A percentile compares a stretch with the other conserved stretches of the same genome.
phyloP scores from a whole-genome alignment of 148 eudicot genomes.

The Rheum nobile region DNA sequence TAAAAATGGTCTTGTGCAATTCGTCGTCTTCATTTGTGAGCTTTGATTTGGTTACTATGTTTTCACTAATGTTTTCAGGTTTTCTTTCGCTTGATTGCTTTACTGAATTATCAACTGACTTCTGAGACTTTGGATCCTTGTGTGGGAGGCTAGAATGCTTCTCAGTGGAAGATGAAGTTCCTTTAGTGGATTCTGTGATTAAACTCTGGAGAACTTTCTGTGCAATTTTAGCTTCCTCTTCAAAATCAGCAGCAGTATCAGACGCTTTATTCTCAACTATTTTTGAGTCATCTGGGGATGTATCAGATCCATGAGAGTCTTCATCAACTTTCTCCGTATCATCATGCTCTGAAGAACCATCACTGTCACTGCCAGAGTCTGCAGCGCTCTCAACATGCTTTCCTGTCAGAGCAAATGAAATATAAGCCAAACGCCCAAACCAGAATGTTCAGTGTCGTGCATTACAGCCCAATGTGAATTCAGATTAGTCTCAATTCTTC shows the following conservation, averaged over 20 bases:
- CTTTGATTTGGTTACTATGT: constrained; percentile 16
- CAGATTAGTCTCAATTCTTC: background rate
- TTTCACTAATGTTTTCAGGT: constrained; percentile 15
- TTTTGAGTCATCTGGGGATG: constrained; percentile 30
- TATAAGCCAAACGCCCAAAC: background rate
- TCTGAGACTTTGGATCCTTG: constrained; percentile 17
- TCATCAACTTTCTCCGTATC: constrained; percentile 18
- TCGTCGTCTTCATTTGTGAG: constrained; percentile 41
- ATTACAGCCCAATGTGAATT: background rate
- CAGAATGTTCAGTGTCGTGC: background rate
- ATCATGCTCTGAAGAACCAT: constrained; percentile 40
- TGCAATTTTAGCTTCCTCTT: constrained; percentile 71
- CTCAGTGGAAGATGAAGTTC: constrained; percentile 13
- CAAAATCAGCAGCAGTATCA: constrained; percentile 35
- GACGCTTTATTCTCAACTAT: constrained; percentile 24
- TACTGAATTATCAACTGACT: constrained; percentile 13
- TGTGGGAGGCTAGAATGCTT: constrained; percentile 14
- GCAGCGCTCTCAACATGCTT: constrained; percentile 23
- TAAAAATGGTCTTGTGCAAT: constrained; percentile 60
- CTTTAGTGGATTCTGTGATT: constrained; percentile 44
- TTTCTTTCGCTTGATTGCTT: constrained; percentile 15
- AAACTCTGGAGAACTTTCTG: constrained; percentile 70
- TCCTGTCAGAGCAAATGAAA: constrained; percentile 18
- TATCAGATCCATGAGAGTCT: constrained; percentile 26
- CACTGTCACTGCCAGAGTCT: constrained; percentile 31